Conservation (phyloP, 768 basidiomycete species). For the Panus rudis region DNA sequence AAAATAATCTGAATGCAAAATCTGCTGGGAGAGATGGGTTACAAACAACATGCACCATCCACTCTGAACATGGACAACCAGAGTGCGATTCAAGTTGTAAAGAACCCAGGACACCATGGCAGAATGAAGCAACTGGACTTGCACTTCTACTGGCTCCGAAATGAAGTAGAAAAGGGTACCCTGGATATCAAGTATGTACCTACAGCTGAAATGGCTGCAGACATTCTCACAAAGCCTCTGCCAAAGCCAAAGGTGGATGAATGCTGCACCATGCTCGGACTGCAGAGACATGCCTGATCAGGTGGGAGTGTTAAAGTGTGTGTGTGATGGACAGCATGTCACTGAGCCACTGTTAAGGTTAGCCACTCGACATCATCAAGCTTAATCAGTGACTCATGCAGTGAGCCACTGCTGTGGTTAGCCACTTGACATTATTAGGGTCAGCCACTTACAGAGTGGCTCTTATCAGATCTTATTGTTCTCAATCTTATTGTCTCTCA, state of each 20-base stretch:
- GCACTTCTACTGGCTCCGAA: slow-evolving; percentile 24
- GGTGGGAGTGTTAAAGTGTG: not conserved
- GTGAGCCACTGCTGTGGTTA: too few relatives aligned
- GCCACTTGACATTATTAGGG: too few relatives aligned
- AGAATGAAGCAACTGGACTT: slow-evolving; percentile 33
- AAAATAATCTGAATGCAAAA: slow-evolving; percentile 24
- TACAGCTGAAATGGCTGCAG: slow-evolving; percentile 24
- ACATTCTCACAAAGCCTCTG: slow-evolving; percentile 28
- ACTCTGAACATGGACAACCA: slow-evolving; percentile 7
- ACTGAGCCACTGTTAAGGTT: too few relatives aligned
- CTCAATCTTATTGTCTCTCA: too few relatives aligned
- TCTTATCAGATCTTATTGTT: too few relatives aligned
- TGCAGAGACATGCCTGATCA: not conserved
- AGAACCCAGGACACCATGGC: slow-evolving; percentile 21
- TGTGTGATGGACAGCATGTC: too few relatives aligned
- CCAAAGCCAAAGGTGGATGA: slow-evolving; percentile 1
- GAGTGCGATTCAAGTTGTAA: slow-evolving; percentile 19
- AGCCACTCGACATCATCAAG: too few relatives aligned
- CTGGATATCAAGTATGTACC: slow-evolving; percentile 22
- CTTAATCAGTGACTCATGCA: too few relatives aligned
- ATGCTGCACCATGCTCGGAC: not conserved
- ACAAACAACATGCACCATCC: slow-evolving; percentile 5
- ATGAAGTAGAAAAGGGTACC: slow-evolving; percentile 16
- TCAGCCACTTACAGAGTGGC: too few relatives aligned
- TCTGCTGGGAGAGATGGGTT: slow-evolving; percentile 8